Evolutionary conservation across 164 flowering plant species (phyloP).

Genomic region (Chloranthus sessilifolius): DNA sequence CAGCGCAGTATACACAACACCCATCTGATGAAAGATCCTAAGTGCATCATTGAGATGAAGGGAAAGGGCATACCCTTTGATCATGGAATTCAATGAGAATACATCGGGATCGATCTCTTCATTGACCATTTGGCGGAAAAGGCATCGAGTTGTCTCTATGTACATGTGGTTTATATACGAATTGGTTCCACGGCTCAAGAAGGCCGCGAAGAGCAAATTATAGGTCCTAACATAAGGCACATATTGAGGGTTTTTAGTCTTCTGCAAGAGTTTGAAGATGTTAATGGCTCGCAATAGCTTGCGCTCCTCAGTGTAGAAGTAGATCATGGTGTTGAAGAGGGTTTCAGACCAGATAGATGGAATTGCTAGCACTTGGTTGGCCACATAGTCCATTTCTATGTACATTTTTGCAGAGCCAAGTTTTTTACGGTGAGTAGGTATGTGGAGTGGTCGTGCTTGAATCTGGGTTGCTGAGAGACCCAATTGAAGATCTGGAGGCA

Average conservation of each 20-base stretch:
- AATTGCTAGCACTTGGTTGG: conserved; percentile 66
- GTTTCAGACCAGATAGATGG: conserved; percentile 52
- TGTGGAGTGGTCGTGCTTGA: conserved; percentile 54
- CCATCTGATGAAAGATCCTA: conserved; percentile 86
- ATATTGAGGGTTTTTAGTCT: conserved; percentile 32
- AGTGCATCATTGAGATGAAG: conserved; percentile 86
- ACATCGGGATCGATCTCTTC: conserved; percentile 87
- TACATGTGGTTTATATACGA: conserved; percentile 67
- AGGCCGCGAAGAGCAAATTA: conserved; percentile 61
- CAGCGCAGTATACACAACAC: conserved; percentile 43
- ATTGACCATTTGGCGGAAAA: conserved; percentile 78
- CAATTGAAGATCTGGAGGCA: conserved; percentile 77
- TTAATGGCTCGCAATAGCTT: conserved; percentile 59
- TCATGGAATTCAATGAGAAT: conserved; percentile 71
- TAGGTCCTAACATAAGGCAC: conserved; percentile 70
- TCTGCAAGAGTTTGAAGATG: conserved; percentile 73
- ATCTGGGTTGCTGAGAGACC: conserved; percentile 79
- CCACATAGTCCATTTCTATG: conserved; percentile 69
- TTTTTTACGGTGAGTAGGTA: conserved; percentile 61
- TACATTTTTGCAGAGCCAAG: conserved; percentile 72
- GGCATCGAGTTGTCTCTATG: conserved; percentile 65
- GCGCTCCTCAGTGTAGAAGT: conserved; percentile 60
- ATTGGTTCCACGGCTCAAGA: conserved; percentile 65
- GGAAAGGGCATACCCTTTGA: conserved; percentile 79
- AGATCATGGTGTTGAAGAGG: conserved; percentile 66